These are phyloP conservation scores for Leptographium radiaticola DNA, from an alignment of 2,329 filamentous ascomycete species.

Conservation along the genomic window DNA sequence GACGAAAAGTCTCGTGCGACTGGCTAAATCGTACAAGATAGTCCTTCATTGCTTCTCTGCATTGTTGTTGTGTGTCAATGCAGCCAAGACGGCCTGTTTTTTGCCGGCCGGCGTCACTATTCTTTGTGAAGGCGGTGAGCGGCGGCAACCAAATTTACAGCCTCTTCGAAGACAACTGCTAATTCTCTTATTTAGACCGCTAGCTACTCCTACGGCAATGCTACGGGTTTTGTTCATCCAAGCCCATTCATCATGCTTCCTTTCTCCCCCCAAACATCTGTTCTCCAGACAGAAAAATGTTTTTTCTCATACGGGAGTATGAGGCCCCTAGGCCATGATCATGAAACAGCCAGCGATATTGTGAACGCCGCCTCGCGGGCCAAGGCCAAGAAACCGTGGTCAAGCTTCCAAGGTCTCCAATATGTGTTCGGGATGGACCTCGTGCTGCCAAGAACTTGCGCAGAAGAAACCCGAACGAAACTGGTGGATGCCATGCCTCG, in stretches of 20 bases:
- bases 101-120: neutral
- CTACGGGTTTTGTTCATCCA: neutral
- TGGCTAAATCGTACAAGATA: slow-evolving; percentile 87
- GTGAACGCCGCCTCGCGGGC: too few relatives aligned
- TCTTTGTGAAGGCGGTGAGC: neutral
- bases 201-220: neutral
- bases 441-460: slow-evolving; percentile 54
- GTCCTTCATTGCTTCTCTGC: neutral
- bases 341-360: slow-evolving; percentile 17
- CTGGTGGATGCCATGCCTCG: slow-evolving; percentile 21
- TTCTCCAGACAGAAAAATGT: slow-evolving; percentile 53
- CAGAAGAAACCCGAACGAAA: slow-evolving; percentile 38
- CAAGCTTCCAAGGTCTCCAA: slow-evolving; percentile 47
- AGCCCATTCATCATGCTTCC: slow-evolving; percentile 27
- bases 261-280: slow-evolving; percentile 25
- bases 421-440: slow-evolving; percentile 51
- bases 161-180: too few relatives aligned
- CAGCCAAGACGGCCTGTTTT: neutral
- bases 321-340: slow-evolving; percentile 55
- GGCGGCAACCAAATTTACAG: neutral
- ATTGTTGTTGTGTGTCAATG: neutral
- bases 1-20: slow-evolving; percentile 79
- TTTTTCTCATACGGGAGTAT: slow-evolving; percentile 59
- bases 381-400: slow-evolving; percentile 59
- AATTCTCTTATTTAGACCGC: neutral